phyloP scores from a whole-genome alignment of 2,329 filamentous ascomycete species.

The Gaeumannomyces sp. region DNA sequence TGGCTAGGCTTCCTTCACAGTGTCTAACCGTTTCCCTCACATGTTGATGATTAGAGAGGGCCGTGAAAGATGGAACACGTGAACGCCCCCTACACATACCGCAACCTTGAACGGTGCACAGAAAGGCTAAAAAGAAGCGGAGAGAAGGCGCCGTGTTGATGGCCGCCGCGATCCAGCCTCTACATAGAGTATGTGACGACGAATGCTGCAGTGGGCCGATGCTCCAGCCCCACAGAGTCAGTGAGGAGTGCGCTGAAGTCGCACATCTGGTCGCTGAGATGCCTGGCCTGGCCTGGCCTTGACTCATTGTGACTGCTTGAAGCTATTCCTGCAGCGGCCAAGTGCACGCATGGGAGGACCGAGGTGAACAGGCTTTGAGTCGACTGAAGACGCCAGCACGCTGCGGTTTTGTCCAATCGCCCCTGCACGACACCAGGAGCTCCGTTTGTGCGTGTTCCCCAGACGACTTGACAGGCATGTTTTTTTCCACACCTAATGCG shows the following conservation, averaged over 20 bases:
- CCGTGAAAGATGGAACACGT: too few relatives aligned
- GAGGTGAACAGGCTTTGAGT: neutral
- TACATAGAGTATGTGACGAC: neutral
- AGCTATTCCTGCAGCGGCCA: neutral
- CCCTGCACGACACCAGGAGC: neutral
- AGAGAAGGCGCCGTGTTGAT: neutral
- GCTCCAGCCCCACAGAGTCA: too few relatives aligned
- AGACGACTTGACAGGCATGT: neutral
- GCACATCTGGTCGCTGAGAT: neutral
- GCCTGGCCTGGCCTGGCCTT: neutral
- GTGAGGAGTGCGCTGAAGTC: neutral
- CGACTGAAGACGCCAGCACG: neutral
- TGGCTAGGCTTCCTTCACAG: neutral
- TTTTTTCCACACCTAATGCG: neutral
- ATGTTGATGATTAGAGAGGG: too few relatives aligned
- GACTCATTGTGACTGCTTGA: constrained; percentile 1
- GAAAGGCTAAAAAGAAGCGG: neutral
- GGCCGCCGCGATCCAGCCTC: too few relatives aligned
- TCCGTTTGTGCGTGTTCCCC: too few relatives aligned
- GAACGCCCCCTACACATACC: neutral
- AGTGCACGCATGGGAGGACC: neutral
- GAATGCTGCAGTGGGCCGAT: neutral
- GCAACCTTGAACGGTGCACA: too few relatives aligned
- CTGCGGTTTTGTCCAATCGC: neutral
- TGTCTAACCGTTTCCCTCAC: too few relatives aligned